Evolutionary conservation across 768 basidiomycete species (phyloP).

Genomic region (Suillus placidus): DNA sequence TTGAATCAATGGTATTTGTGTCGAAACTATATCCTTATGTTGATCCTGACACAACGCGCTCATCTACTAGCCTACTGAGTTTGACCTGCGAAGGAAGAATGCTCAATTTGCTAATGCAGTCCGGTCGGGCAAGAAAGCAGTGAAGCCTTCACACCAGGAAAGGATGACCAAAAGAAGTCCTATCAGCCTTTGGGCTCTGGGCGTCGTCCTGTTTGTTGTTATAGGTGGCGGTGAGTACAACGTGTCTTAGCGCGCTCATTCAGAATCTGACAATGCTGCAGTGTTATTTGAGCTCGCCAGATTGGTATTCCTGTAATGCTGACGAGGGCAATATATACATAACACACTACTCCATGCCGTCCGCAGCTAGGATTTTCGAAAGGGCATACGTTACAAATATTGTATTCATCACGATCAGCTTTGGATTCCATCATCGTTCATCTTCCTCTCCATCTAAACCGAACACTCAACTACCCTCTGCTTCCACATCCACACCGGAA

Average conservation of each 20-base stretch:
- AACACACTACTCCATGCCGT: neutral
- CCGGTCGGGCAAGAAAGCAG: conserved; percentile 74
- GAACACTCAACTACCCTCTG: conserved; percentile 28
- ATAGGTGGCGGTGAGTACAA: conserved; percentile 71
- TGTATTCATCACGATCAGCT: conserved; percentile 12
- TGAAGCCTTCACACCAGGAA: conserved; percentile 73
- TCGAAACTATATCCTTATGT: neutral
- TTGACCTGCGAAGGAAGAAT: conserved; percentile 81
- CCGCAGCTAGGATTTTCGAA: neutral
- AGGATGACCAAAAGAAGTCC: conserved; percentile 72
- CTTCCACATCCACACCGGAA: conserved; percentile 51
- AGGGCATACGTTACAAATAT: conserved; percentile 3
- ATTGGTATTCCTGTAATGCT: conserved; percentile 62
- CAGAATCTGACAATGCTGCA: conserved; percentile 30
- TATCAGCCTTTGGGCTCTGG: conserved; percentile 74
- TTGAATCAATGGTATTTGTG: conserved; percentile 34
- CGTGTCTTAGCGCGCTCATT: neutral
- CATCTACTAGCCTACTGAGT: conserved; percentile 72
- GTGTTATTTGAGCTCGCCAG: conserved; percentile 75
- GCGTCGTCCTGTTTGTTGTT: conserved; percentile 74
- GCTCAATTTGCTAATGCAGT: conserved; percentile 77
- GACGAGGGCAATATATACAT: neutral
- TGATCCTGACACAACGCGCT: neutral
- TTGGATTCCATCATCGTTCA: conserved; percentile 15
- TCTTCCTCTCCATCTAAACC: conserved; percentile 5